Evolutionary conservation across 106 monocot species (phyloP).

Genomic region (Dioscorea alata): DNA sequence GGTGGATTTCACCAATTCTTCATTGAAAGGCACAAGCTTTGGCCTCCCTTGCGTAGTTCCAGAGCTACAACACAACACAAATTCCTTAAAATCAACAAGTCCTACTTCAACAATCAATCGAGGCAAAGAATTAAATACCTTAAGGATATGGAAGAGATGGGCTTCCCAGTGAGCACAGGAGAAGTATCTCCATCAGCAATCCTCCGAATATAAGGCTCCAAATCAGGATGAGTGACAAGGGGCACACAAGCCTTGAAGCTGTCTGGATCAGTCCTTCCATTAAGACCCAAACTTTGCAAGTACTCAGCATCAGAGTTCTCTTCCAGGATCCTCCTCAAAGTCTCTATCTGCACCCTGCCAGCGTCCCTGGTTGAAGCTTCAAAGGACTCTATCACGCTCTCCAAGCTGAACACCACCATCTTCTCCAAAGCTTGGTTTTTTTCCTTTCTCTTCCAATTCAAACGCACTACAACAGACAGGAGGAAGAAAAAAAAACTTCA

Average conservation of each 20-base stretch:
- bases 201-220: constrained; percentile 72
- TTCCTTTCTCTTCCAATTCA: too few species aligned
- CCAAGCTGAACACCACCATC: constrained; percentile 38
- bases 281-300: constrained; percentile 56
- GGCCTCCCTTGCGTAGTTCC: constrained; percentile 71
- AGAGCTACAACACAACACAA: constrained; percentile 34
- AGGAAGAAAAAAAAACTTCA: too few species aligned
- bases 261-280: constrained; percentile 54
- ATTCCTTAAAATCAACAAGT: too few species aligned
- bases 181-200: constrained; percentile 68
- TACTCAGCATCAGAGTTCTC: constrained; percentile 76
- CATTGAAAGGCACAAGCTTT: constrained; percentile 63
- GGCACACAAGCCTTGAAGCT: constrained; percentile 81
- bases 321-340: constrained; percentile 54
- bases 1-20: constrained; percentile 43
- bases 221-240: constrained; percentile 57
- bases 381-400: constrained; percentile 54
- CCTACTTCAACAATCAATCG: too few species aligned
- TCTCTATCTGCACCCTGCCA: constrained; percentile 66
- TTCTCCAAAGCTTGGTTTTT: constrained; percentile 7
- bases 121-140: constrained; percentile 35
- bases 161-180: constrained; percentile 64
- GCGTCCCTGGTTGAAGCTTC: constrained; percentile 63
- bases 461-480: too few species aligned
- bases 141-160: constrained; percentile 58